Evolutionary conservation across 2,329 filamentous ascomycete species (phyloP).

Genomic region (Colletotrichum karsti): DNA sequence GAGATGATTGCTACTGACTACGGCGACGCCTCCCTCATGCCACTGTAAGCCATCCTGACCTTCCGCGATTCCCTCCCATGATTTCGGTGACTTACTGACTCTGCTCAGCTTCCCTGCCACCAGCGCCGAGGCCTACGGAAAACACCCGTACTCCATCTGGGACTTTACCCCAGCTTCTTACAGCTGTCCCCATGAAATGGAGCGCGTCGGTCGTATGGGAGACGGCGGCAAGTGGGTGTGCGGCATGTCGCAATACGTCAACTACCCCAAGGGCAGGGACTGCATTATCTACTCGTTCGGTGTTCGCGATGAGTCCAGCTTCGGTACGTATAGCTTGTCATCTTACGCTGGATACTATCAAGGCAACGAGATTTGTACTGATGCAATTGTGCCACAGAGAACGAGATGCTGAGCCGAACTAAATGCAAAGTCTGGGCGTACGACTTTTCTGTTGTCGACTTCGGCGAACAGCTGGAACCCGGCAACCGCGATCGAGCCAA

Average conservation of each 20-base stretch:
- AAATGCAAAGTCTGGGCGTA: conserved; percentile 48
- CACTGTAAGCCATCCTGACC: conserved; percentile 26
- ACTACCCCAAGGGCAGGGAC: conserved; percentile 31
- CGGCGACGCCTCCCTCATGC: conserved; percentile 34
- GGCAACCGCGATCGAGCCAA: conserved; percentile 35
- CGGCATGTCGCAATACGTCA: conserved; percentile 47
- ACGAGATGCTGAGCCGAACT: conserved; percentile 45
- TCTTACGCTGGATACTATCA: no score
- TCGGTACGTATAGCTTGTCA: conserved; percentile 32
- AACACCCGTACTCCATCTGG: conserved; percentile 45
- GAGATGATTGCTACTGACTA: conserved; percentile 34
- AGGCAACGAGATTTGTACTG: not conserved
- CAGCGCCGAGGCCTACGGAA: conserved; percentile 26
- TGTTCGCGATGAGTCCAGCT: conserved; percentile 44
- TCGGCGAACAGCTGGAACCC: conserved; percentile 37
- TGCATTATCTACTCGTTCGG: conserved; percentile 50
- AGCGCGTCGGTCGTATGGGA: conserved; percentile 46
- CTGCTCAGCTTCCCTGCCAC: conserved; percentile 34
- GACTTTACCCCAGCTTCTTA: conserved; percentile 49
- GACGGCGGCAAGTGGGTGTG: conserved; percentile 54
- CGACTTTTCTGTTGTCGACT: conserved; percentile 45
- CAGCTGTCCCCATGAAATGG: conserved; percentile 48
- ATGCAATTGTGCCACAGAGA: conserved; percentile 33
- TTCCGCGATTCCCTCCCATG: not conserved
- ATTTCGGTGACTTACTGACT: not conserved